Conservation (phyloP, 768 basidiomycete genomes). For the Collybia sordida region DNA sequence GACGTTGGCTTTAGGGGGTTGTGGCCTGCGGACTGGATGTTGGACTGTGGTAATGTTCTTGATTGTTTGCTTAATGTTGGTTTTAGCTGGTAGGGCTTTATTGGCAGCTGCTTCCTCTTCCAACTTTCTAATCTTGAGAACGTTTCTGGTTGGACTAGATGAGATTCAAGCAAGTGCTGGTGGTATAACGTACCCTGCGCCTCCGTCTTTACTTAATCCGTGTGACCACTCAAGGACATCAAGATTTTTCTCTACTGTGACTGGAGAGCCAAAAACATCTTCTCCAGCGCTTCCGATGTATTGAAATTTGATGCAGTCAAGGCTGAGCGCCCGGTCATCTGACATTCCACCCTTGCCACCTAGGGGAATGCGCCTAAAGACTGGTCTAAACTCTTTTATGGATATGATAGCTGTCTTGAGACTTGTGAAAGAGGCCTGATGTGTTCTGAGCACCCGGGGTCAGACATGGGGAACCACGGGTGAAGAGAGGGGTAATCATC, state of each 20-base stretch:
- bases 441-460: constrained; percentile 1
- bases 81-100: neutral
- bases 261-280: constrained; percentile 50
- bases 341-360: constrained; percentile 39
- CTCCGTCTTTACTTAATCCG: constrained; percentile 56
- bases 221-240: constrained; percentile 51
- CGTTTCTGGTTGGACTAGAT: neutral
- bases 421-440: constrained; percentile 32
- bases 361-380: constrained; percentile 53
- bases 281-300: constrained; percentile 45
- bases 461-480: neutral
- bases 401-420: constrained; percentile 44
- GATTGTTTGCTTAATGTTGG: neutral
- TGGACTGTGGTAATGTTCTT: too few relatives aligned
- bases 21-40: too few relatives aligned
- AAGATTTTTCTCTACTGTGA: constrained; percentile 38
- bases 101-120: constrained; percentile 35
- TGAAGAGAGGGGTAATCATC: constrained; percentile 4
- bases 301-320: constrained; percentile 50
- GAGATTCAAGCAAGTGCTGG: neutral
- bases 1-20: too few relatives aligned
- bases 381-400: constrained; percentile 49
- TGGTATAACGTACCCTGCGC: constrained; percentile 52
- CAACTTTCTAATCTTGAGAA: constrained; percentile 42
- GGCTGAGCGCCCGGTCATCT: constrained; percentile 37